Evolutionary conservation across 2,329 filamentous ascomycete genomes (phyloP), one percentile per base, ranked within the genome.

Genomic region (Lecanosticta acicola): DNA sequence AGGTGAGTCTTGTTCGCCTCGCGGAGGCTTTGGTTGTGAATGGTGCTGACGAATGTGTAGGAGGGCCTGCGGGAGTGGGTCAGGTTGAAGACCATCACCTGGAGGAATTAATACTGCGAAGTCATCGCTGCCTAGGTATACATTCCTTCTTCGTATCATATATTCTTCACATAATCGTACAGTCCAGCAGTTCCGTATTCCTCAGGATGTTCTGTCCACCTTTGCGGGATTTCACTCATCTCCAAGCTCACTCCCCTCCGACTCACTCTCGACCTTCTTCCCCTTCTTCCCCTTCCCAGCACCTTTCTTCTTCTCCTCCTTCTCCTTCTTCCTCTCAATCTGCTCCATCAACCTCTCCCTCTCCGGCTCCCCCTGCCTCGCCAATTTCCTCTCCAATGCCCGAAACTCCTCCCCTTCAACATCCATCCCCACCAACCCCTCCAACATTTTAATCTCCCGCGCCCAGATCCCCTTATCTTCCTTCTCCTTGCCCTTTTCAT

Each of bases 391-490:
- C 54, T 88, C 87, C 42, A 87, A 68, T 10, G 71, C 66, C 55
- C 68, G 71, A 63, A 96, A 96, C 58, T 86, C 83, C 7, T 82
- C 74, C n/a, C 79, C 74, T 29, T 88, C 84, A 0, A 79, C 65
- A 63, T 96, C 85, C 79, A 90, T 87, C 5, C 83, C 91, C 33
- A 96, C 84, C 41, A 98, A 72, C 37, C 81, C 81, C 69, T 98
- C 93, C 3, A 98, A 76, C 53, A 97, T 72, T 71, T 96, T 96
- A 68, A 98, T 97, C 71, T 98, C 93, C 37, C 83, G 77, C 1
- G 90, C 89, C 90, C 91, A 97, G 13, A 96, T 77, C 43, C 79
- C 73, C 66, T 83, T 87, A 66, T 96, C 88, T 61, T 94, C 85
- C 32, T 82, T 66, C 20, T 75, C 74, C 59, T 74, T 74, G 2